A percentile compares a stretch with the other conserved stretches of the same genome.
phyloP scores from a whole-genome alignment of 2,329 filamentous ascomycete species.

The Trichoderma oligosporum region DNA sequence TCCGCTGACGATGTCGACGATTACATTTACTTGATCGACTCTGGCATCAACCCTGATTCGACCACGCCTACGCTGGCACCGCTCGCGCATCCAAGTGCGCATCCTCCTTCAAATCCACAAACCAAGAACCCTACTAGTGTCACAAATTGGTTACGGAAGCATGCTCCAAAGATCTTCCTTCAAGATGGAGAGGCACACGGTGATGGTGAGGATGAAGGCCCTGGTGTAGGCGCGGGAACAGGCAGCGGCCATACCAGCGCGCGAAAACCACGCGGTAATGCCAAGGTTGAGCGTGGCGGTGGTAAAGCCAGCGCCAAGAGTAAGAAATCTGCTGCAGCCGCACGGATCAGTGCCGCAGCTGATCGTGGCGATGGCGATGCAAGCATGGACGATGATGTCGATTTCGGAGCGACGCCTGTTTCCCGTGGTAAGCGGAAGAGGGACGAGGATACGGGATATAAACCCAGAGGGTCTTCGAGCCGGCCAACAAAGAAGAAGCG shows the following conservation, averaged over 20 bases:
- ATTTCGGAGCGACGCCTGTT: conserved; percentile 33
- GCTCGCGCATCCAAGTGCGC: conserved; percentile 38
- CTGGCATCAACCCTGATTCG: conserved; percentile 41
- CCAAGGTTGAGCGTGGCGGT: conserved; percentile 33
- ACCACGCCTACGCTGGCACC: conserved; percentile 51
- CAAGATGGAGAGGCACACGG: conserved; percentile 58
- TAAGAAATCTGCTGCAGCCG: conserved; percentile 33
- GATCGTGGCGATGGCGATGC: conserved; percentile 32
- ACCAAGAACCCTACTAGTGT: conserved; percentile 79
- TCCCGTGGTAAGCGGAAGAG: conserved; percentile 49
- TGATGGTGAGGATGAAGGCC: conserved; percentile 39
- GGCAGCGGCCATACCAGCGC: conserved; percentile 27
- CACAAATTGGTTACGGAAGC: conserved; percentile 88
- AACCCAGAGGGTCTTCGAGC: conserved; percentile 53
- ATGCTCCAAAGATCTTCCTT: conserved; percentile 80
- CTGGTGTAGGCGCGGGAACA: conserved; percentile 9
- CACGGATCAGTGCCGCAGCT: conserved; percentile 22
- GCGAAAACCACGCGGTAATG: conserved; percentile 36
- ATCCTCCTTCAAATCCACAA: conserved; percentile 39
- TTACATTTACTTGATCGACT: conserved; percentile 65
- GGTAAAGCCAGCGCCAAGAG: conserved; percentile 41
- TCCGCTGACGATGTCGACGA: conserved; percentile 68
- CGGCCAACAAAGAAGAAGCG: conserved; percentile 56
- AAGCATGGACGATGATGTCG: conserved; percentile 40
- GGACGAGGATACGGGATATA: conserved; percentile 57